These are phyloP conservation scores for Phialocephala subalpina DNA, from an alignment of 2,329 filamentous ascomycete genomes.

Conservation along the genomic window DNA sequence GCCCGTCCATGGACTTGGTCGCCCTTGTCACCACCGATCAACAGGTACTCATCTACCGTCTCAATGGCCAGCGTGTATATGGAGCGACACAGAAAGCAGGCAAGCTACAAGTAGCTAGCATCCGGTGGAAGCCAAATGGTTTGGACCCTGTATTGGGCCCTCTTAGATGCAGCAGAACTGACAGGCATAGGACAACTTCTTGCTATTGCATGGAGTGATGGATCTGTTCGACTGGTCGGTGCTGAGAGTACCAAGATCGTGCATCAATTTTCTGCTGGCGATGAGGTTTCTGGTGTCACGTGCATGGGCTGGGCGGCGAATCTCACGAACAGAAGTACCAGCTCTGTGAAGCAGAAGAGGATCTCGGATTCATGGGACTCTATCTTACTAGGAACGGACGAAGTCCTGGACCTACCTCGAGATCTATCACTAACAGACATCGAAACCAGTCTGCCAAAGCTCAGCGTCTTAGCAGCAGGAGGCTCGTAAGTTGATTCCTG, in stretches of 20 bases:
- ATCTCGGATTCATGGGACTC: constrained; percentile 33
- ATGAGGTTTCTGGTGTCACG: constrained; percentile 50
- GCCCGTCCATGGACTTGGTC: constrained; percentile 86
- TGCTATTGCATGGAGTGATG: constrained; percentile 85
- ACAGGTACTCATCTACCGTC: constrained; percentile 78
- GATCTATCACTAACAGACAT: constrained; percentile 80
- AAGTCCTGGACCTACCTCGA: constrained; percentile 65
- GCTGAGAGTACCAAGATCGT: constrained; percentile 84
- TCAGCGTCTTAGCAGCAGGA: constrained; percentile 75
- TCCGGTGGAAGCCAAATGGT: constrained; percentile 48
- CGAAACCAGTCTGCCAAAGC: constrained; percentile 77
- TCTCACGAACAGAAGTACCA: constrained; percentile 33
- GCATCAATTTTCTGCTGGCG: constrained; percentile 66
- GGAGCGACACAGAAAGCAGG: constrained; percentile 48
- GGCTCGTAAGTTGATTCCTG: constrained; percentile 59
- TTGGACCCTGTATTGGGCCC: constrained; percentile 3
- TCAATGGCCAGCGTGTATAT: constrained; percentile 77
- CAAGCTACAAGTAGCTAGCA: constrained; percentile 48
- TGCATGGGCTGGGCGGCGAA: constrained; percentile 50
- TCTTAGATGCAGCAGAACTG: constrained; percentile 11
- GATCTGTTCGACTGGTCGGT: constrained; percentile 77
- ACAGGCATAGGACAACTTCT: constrained; percentile 70
- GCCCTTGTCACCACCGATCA: constrained; percentile 74
- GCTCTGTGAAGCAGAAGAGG: constrained; percentile 24
- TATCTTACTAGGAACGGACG: constrained; percentile 27